Base-by-base conservation (phyloP, 768 basidiomycete genomes). In the Rubroboletus satanas region DNA sequence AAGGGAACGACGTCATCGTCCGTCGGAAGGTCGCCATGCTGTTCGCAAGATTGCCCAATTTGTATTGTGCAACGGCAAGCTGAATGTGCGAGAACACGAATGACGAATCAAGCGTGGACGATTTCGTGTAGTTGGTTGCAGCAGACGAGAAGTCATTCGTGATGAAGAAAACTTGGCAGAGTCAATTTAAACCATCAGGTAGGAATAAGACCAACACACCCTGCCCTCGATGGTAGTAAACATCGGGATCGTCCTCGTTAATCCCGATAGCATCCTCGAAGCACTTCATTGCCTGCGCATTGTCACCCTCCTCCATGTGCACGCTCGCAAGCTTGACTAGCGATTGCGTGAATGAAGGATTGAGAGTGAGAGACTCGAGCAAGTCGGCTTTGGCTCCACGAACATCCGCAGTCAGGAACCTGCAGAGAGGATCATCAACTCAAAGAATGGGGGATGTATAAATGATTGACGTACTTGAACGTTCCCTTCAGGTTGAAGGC, bases 81-180 rank as follows among this genome's bases (percentile, higher is more conserved):
- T 99, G 96, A 57, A 99, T 96, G 63, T 98, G 97, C 57, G 88
- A 90, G 79, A 98, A 99, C 57, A 98, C 93, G 65, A 98, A 99
- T 33, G 77, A 65, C 51, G 85, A 79, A 65, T 99, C 97, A 36
- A 98, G 79, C 55, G 83, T 78, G n/a, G 85, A 88, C 12, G 93
- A 95, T 69, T 91, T 87, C 26, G 81, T 84, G 77, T 98, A 99
- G 73, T 98, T 91, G 64, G 84, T 82, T 17, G 93, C 88, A 0
- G 97, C 97, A 44, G 88, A 79, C 4, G 75, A 74, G 70, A 88
- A 98, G 60, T 97, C 87, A 71, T 86, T 88, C 79, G 94, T 90
- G 69, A 98, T 96, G 76, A 98, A 99, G 70, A 90, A 79, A 37
- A 98, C 95, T 92, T 56, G 11, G 23, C 1, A 38, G 42, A 31